Evolutionary conservation across 2,329 filamentous ascomycete species (phyloP), one percentile per base, ranked within the genome.

Genomic region (Pseudocercospora cruenta): DNA sequence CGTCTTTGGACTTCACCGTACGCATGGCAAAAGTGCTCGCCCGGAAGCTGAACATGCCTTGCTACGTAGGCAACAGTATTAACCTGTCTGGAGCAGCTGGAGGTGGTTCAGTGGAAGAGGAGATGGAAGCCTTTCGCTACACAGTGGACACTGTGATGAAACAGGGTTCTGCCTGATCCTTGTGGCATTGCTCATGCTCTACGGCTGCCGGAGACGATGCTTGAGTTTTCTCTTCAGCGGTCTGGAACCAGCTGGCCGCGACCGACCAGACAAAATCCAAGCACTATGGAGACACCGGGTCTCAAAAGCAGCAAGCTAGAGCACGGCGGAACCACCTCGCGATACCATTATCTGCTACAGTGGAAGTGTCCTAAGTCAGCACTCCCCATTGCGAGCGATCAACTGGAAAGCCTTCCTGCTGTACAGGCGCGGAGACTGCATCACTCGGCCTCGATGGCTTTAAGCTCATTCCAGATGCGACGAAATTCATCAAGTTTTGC

Each of bases 31-130:
- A 92, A 78, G 85, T 97, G 1, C 80, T 98, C 14, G 91, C 91
- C n/a, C 87, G 88, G 62, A 90, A 87, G 72, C 86, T 89, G 28
- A 82, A 85, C 33, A 86, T 88, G 68, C 93, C 93, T 0, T 89
- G 92, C n/a, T 98, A 97, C 77, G 92, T 98, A 19, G 92, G 92
- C 22, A 96, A 92, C 76, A 97, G 93, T 36, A 88, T 96, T 73
- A 92, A 90, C 71, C 88, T 97, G 69, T 86, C 87, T 14, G 88
- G 85, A 73, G 86, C 89, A 5, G 91, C 90, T 1, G 86, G 93
- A 73, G 93, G 93, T 9, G 91, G 93, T 21, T 91, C 88, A 0
- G 88, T 94, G 6, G 94, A 97, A 76, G 95, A 98, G 82, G 94
- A 98, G 81, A 94, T 97, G 88, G 93, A 94, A 75, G 92, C 91